These are phyloP conservation scores for Panus rudis DNA, from an alignment of 768 basidiomycete species.

Conservation along the genomic window DNA sequence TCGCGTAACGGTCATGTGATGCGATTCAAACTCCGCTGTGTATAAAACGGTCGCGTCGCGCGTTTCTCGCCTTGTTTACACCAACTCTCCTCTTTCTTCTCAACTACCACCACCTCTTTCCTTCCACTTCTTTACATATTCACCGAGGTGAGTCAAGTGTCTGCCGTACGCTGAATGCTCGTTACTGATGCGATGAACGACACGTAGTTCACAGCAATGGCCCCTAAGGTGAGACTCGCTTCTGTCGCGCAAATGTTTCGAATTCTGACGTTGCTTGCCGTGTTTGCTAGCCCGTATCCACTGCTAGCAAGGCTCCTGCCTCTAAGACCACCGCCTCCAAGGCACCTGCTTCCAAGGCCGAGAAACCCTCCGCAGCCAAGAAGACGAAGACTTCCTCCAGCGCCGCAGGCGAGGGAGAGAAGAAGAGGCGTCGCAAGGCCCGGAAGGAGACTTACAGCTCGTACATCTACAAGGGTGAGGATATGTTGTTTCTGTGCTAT, in stretches of 20 bases:
- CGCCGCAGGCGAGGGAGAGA: slow-evolving; percentile 47
- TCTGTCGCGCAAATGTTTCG: neutral
- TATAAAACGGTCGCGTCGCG: slow-evolving; percentile 16
- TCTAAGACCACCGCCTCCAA: slow-evolving; percentile 23
- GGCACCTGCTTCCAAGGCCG: slow-evolving; percentile 35
- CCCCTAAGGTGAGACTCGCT: slow-evolving; percentile 20
- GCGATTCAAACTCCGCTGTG: slow-evolving; percentile 3
- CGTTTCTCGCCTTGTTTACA: slow-evolving; percentile 9
- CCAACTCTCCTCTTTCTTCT: slow-evolving; percentile 3
- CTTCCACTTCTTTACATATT: neutral
- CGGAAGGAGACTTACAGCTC: slow-evolving; percentile 81
- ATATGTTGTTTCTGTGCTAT: neutral
- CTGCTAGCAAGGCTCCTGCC: slow-evolving; percentile 53
- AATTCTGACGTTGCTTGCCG: slow-evolving; percentile 5
- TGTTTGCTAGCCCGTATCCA: slow-evolving; percentile 35
- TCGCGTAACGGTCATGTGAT: slow-evolving; percentile 18
- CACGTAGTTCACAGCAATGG: slow-evolving; percentile 15
- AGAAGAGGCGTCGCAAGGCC: slow-evolving; percentile 76
- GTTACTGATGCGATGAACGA: neutral
- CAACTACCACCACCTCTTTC: slow-evolving; percentile 11
- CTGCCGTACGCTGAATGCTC: neutral
- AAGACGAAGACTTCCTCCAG: slow-evolving; percentile 53
- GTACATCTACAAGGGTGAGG: slow-evolving; percentile 76
- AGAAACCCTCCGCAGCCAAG: slow-evolving; percentile 41
- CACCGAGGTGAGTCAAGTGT: slow-evolving; percentile 6